Base-by-base conservation (phyloP, 805 yeast genomes). In the Clavispora santaluciae region DNA sequence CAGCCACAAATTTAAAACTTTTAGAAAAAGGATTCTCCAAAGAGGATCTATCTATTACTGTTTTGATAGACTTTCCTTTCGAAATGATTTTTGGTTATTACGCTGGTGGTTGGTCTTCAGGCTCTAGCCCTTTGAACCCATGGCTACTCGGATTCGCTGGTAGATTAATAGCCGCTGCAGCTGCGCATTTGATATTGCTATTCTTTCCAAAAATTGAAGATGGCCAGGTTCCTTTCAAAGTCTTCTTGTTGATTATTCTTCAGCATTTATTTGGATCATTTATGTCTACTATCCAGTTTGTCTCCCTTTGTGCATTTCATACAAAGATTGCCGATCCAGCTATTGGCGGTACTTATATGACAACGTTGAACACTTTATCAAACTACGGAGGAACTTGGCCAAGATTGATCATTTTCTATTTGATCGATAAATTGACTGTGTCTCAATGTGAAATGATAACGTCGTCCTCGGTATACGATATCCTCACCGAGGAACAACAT, bases 361-460 rank as follows among this genome's bases (percentile, higher is more conserved):
- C 99, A 0, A 82, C 95, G 0, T 70, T 93, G 43, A 93, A 93
- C 62, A 93, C 99, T 0, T 70, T 93, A 36, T 80, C 95, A 31
- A 93, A 93, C 59, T 73, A 91, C 43, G 99, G 99, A 18, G 99
- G 99, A 9, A 93, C 95, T 33, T 93, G 99, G 99, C 99, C 99
- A 2, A 74, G 88, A 40, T 67, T 87, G n/a, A 68, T 93, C 23
- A 81, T 91, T 1, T 74, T 89, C 50, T 77, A 72, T 44, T 71
- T 89, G 62, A 91, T 93, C 41, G 97, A 91, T 63, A 75, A 71
- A 50, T 76, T 89, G 51, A 86, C 97, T 0, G 53, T 63, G 4
- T 79, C 89, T 1, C 59, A 69, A 22, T 91, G 98, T 63, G 50
- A 61, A 7, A 58, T 69, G 9, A 5, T 28, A 8, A 28, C 31